Base-by-base conservation (phyloP, 108 stramenopile species). In the Seminavis robusta region DNA sequence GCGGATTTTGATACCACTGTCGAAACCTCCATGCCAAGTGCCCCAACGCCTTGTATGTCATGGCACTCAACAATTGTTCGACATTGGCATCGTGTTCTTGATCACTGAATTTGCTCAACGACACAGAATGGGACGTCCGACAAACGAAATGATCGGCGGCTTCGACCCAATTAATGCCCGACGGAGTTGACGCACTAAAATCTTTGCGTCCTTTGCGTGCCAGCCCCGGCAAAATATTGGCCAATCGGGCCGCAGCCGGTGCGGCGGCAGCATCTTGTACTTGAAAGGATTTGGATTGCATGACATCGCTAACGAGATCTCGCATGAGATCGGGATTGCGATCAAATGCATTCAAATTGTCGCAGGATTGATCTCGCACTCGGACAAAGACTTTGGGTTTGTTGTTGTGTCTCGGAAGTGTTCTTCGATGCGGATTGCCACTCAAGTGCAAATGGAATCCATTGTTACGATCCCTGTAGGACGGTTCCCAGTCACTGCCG, bases 141-240 rank as follows among this genome's bases (percentile, higher is more conserved):
- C 88, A 90, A 1, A 90, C 79, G 56, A 90, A 90, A 59, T 90
- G 82, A 65, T 90, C 88, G 9, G 80, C 75, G 31, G 79, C 80
- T 56, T 85, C 79, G 10, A 87, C 68, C 85, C 85, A 87, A 69
- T 87, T 87, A 9, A 87, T 75, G 2, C 63, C 69, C 0, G 56
- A 56, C 8, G 81, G 79, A 0, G 77, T 69, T 29, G 20, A 1
- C 7, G 73, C 72, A 10, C 76, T 73, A 57, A 78, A 78, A 4
- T 69, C 60, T 33, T 62, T 55, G 0, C 63, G 63, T 7, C 38
- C 32, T 3, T 51, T 59, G 33, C 74, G 56, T 21, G 49, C 43
- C 6, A 90, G 61, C 9, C 88, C 88, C 0, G 84, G 88, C 15
- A 90, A 37, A 50, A 59, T 69, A 9, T 76, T 67, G 38, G 77